Conservation (phyloP, 305 asterid species). For the Withania somnifera region DNA sequence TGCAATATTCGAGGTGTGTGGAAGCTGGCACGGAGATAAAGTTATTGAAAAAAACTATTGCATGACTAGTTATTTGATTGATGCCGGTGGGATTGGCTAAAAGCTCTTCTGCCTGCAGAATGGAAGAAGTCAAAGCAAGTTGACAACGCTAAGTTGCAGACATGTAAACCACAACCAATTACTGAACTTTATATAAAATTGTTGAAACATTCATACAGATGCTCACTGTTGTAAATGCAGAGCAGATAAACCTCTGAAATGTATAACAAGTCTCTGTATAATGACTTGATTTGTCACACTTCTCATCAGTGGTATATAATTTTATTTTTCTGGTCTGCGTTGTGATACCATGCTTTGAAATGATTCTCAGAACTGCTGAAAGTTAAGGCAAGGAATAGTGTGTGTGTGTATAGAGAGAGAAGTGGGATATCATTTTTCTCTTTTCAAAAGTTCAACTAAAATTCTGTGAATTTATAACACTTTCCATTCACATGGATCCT, state of each 20-base stretch:
- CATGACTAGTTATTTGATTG: background rate
- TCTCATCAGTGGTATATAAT: background rate
- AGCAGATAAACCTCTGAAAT: background rate
- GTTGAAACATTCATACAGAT: background rate
- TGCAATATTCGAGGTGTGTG: background rate
- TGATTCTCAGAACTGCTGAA: background rate
- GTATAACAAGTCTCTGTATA: background rate
- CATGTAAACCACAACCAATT: background rate
- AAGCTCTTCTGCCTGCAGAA: constrained; percentile 1
- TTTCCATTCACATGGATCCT: too few relatives aligned
- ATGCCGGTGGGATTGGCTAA: background rate
- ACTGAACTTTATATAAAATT: background rate
- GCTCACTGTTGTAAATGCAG: background rate
- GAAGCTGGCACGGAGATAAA: background rate
- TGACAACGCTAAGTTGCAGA: background rate
- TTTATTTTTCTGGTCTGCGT: background rate
- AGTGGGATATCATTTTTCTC: too few relatives aligned
- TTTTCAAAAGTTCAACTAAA: too few relatives aligned
- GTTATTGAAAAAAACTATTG: background rate
- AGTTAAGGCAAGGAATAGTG: too few relatives aligned
- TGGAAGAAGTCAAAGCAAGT: background rate
- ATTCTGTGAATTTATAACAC: too few relatives aligned
- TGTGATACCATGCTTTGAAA: background rate
- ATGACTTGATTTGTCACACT: background rate
- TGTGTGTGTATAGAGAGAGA: too few relatives aligned